These are phyloP conservation scores for Tylopilus rubrobrunneus DNA, from an alignment of 768 basidiomycete species.

Conservation along the genomic window DNA sequence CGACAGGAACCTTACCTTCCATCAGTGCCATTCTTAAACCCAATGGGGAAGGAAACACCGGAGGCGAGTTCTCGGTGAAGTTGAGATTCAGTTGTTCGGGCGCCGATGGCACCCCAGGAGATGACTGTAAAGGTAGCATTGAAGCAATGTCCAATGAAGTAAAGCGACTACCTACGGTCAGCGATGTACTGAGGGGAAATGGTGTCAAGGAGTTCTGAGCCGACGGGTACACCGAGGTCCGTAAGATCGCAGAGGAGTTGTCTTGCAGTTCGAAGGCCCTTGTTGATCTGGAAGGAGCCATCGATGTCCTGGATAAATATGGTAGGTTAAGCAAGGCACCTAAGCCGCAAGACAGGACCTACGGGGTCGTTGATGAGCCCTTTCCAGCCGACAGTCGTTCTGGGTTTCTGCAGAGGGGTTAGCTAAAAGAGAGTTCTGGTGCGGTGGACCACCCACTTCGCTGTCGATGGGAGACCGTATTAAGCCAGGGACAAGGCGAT, in stretches of 20 bases:
- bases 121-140: slow-evolving; percentile 42
- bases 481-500: slow-evolving; percentile 25
- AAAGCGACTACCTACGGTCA: slow-evolving; percentile 49
- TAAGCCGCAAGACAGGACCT: not conserved
- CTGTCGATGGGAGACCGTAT: slow-evolving; percentile 32
- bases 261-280: slow-evolving; percentile 84
- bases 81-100: slow-evolving; percentile 95
- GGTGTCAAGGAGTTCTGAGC: slow-evolving; percentile 88
- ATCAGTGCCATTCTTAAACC: slow-evolving; percentile 99
- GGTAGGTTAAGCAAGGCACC: not conserved
- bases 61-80: slow-evolving; percentile 95
- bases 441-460: slow-evolving; percentile 30
- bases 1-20: slow-evolving; percentile 50
- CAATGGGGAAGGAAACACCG: slow-evolving; percentile 95
- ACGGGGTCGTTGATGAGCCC: slow-evolving; percentile 88
- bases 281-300: slow-evolving; percentile 94
- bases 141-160: not conserved
- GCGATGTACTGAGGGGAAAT: slow-evolving; percentile 81
- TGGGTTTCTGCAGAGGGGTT: slow-evolving; percentile 65
- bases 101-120: slow-evolving; percentile 96
- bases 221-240: slow-evolving; percentile 85
- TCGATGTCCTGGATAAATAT: slow-evolving; percentile 60
- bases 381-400: slow-evolving; percentile 98
- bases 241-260: slow-evolving; percentile 91
- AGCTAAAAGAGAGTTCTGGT: not conserved